Conservation (phyloP, 164 flowering plant species). For the Magnolia kwangsiensis region DNA sequence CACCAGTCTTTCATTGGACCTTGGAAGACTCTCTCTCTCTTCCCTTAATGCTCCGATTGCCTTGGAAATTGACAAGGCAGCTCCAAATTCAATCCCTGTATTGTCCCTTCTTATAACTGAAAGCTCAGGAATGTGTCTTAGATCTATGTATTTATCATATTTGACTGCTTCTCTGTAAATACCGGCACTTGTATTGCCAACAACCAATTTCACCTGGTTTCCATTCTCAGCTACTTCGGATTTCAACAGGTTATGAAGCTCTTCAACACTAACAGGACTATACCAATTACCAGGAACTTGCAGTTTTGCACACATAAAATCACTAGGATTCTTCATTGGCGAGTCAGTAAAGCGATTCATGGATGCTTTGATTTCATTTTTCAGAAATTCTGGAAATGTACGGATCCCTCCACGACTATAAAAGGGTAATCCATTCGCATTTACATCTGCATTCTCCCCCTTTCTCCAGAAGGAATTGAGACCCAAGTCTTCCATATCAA, state of each 20-base stretch:
- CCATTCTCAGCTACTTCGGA: conserved; percentile 14
- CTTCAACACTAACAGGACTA: conserved; percentile 49
- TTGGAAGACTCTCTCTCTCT: conserved; percentile 14
- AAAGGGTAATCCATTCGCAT: conserved; percentile 38
- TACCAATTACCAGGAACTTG: conserved; percentile 33
- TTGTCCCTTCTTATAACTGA: conserved; percentile 42
- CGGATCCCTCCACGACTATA: conserved; percentile 27
- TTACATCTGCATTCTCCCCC: conserved; percentile 32
- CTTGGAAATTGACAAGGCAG: conserved; percentile 71
- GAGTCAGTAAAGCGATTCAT: neutral
- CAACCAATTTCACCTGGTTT: conserved; percentile 44
- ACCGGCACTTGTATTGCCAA: conserved; percentile 73
- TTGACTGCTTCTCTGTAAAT: conserved; percentile 61
- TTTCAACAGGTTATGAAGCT: conserved; percentile 41
- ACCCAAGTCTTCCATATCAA: conserved; percentile 92
- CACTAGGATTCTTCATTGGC: neutral
- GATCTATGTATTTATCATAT: conserved; percentile 57
- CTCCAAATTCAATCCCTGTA: conserved; percentile 68
- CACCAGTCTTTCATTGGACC: conserved; percentile 25
- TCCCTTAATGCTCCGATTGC: conserved; percentile 52
- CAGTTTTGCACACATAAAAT: conserved; percentile 2
- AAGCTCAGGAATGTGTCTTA: conserved; percentile 70
- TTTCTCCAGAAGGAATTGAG: conserved; percentile 65
- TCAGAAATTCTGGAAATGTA: conserved; percentile 64
- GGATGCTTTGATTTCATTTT: conserved; percentile 33